These are phyloP conservation scores for Emmonsiellopsis sp. DNA, from an alignment of 2,329 filamentous ascomycete species.

Conservation along the genomic window DNA sequence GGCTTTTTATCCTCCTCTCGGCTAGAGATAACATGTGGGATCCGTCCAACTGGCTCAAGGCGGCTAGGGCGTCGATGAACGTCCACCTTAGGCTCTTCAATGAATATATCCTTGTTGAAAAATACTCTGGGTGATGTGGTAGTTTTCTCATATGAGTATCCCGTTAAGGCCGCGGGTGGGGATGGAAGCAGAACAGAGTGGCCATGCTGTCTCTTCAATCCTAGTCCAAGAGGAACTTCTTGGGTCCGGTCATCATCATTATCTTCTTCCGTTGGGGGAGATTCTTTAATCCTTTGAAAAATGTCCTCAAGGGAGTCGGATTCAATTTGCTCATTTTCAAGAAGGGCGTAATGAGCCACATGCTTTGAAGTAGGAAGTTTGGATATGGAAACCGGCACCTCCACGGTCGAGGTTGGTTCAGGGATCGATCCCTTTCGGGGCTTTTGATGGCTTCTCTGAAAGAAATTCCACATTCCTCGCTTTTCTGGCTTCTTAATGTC, in stretches of 20 bases:
- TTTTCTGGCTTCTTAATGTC: conserved; percentile 25
- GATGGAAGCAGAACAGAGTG: conserved; percentile 35
- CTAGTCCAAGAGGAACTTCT: conserved; percentile 18
- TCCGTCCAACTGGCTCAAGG: conserved; percentile 73
- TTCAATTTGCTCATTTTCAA: conserved; percentile 37
- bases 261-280: conserved; percentile 31
- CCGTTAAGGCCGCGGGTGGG: conserved; percentile 28
- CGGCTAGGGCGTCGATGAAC: conserved; percentile 47
- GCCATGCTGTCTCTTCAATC: conserved; percentile 24
- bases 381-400: conserved; percentile 32
- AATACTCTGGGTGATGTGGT: conserved; percentile 27
- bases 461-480: conserved; percentile 50
- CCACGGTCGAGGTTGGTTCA: conserved; percentile 14
- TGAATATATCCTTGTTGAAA: conserved; percentile 21
- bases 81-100: conserved; percentile 13
- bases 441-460: conserved; percentile 37
- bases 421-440: conserved; percentile 34
- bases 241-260: conserved; percentile 3
- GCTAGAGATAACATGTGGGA: conserved; percentile 69
- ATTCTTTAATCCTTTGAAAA: conserved; percentile 28
- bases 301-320: conserved; percentile 33
- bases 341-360: conserved; percentile 50
- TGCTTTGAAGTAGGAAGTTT: conserved; percentile 31
- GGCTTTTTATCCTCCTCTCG: conserved; percentile 54
- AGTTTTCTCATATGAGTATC: conserved; percentile 18